Evolutionary conservation across 2,329 filamentous ascomycete genomes (phyloP), one percentile per base, ranked within the genome.

Genomic region (Cladosporium sp.): DNA sequence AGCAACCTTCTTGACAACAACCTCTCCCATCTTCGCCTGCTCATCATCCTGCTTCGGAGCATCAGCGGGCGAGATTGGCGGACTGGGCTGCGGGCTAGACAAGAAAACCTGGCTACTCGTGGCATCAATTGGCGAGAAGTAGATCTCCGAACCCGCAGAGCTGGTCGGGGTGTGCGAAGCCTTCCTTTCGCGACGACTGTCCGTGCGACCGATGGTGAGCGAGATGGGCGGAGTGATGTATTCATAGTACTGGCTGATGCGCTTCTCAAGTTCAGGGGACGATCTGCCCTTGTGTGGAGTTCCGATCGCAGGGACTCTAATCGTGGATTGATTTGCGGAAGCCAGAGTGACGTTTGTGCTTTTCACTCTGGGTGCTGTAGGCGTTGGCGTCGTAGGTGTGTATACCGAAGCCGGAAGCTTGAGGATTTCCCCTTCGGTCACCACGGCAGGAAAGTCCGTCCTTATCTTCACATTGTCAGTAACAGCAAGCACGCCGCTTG

Each of bases 41-140:
- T 18, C 21, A 21, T 30, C 57, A 8, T 69, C 65, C 18, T 59
- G 54, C 7, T 36, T 63, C 44, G 59, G 32, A 4, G 60, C 57
- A 15, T 66, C 59, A 41, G 41, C 14, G 4, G 62, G 44, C 21
- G 66, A 59, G 21, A 68, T 47, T 12, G 69, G 68, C 10, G 70
- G 70, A 47, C 70, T 72, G 11, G 60, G 65, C 21, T 70, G 63
- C 38, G 73, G 72, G 57, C 72, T 74, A 2, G 70, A 70, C 12
- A 75, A 51, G 38, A 66, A 71, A 28, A 71, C 69, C 55, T 66
- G 65, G 24, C 66, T 69, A 14, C 51, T 66, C 12, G 68, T 71
- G 7, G 70, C 68, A 47, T 73, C 68, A 44, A 68, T 71, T 1
- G 73, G 72, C 4, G 69, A 71, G 58, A 74, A 74, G 65, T 73